These are phyloP conservation scores for Verbascum thapsus DNA, from an alignment of 257 asterid genomes.

Conservation along the genomic window DNA sequence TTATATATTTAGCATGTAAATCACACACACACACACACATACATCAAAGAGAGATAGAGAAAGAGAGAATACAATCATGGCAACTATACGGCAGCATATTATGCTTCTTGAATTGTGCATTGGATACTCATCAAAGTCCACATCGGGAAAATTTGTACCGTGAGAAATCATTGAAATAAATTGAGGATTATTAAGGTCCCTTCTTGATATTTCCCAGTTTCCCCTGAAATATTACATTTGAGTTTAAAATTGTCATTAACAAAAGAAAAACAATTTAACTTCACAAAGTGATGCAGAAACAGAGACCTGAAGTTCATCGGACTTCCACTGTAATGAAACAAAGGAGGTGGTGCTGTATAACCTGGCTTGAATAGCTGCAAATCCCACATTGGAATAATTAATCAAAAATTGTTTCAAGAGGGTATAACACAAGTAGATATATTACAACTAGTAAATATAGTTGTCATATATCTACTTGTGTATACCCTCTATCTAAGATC, in stretches of 20 bases:
- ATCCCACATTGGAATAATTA: slow-evolving; percentile 24
- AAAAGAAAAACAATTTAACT: background rate
- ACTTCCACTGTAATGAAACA: slow-evolving; percentile 54
- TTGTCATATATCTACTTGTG: too few relatives aligned
- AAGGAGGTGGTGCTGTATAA: slow-evolving; percentile 73
- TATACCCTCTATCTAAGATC: slow-evolving; percentile 3
- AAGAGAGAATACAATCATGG: slow-evolving; percentile 54
- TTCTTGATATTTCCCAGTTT: slow-evolving; percentile 71
- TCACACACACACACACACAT: background rate
- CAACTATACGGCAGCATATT: slow-evolving; percentile 68
- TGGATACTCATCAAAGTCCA: slow-evolving; percentile 44
- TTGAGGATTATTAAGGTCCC: slow-evolving; percentile 51
- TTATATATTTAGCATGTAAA: background rate
- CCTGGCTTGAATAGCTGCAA: slow-evolving; percentile 78
- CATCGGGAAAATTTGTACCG: slow-evolving; percentile 40
- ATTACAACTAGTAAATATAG: background rate
- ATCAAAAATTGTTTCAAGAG: slow-evolving; percentile 5
- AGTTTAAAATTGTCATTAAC: slow-evolving; percentile 8
- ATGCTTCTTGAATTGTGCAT: slow-evolving; percentile 53
- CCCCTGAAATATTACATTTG: slow-evolving; percentile 48
- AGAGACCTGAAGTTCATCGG: slow-evolving; percentile 70
- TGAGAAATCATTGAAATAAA: slow-evolving; percentile 47
- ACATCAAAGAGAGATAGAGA: background rate
- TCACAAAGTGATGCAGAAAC: background rate
- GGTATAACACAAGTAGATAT: background rate